Percentiles rank a stretch among this genome's conserved stretches.
phyloP scores from a whole-genome alignment of 148 eudicot species.

The Dianthus caryophyllus region DNA sequence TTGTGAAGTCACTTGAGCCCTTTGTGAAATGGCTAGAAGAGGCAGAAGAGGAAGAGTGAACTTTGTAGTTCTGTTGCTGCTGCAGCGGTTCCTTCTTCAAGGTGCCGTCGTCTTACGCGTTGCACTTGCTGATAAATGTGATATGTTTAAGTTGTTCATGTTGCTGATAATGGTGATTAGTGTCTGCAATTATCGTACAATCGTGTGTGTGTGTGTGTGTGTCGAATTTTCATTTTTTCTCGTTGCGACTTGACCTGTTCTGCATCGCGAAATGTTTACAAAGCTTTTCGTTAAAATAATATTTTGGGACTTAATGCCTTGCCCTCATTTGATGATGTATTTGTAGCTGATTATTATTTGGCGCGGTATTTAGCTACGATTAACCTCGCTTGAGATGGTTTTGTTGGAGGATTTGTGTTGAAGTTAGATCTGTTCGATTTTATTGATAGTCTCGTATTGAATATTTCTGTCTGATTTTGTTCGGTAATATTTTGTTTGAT shows the following conservation, averaged over 20 bases:
- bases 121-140: not conserved
- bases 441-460: too few species aligned
- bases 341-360: too few species aligned
- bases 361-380: too few species aligned
- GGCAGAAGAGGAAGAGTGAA: conserved; percentile 92
- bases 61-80: conserved; percentile 1
- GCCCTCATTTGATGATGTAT: too few species aligned
- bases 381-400: too few species aligned
- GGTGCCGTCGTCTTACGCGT: conserved; percentile 4
- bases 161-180: conserved; percentile 9
- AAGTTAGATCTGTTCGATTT: too few species aligned
- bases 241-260: conserved; percentile 8
- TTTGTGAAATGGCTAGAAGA: conserved; percentile 97
- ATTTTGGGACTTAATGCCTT: not conserved
- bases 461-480: too few species aligned
- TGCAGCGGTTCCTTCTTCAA: conserved; percentile 16
- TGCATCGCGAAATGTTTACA: conserved; percentile 13
- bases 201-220: not conserved
- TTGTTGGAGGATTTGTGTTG: too few species aligned
- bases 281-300: not conserved
- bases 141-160: conserved; percentile 1
- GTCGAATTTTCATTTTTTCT: not conserved
- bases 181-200: not conserved
- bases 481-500: too few species aligned
- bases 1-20: conserved; percentile 85